phyloP scores from a whole-genome alignment of 108 stramenopile species.

The Cyclotella kingstonii region DNA sequence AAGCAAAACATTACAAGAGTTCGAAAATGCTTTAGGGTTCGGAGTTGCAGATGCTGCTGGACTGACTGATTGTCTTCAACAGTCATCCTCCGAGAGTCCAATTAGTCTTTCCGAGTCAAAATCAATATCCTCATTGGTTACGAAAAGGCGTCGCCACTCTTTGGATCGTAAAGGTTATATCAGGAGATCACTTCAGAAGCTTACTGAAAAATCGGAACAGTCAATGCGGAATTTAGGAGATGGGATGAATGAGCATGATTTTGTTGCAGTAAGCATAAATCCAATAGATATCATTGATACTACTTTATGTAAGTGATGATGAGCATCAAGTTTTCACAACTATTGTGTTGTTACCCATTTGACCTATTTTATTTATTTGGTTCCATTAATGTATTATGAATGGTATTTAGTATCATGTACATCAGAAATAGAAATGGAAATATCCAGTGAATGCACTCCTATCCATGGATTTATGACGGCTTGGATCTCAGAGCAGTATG shows the following conservation, averaged over 20 bases:
- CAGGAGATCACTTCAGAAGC: background rate
- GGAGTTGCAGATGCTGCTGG: constrained; percentile 15
- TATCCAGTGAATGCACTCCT: constrained; percentile 4
- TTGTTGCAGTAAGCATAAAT: constrained; percentile 13
- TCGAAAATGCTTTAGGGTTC: constrained; percentile 8
- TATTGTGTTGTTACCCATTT: background rate
- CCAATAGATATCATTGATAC: constrained; percentile 14
- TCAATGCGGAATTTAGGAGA: too few relatives aligned
- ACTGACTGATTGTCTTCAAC: constrained; percentile 10
- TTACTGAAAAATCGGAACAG: background rate
- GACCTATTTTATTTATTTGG: background rate
- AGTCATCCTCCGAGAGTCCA: background rate
- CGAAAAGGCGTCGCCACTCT: too few relatives aligned
- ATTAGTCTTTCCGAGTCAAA: too few relatives aligned
- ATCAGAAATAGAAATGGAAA: background rate
- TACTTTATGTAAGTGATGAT: constrained; percentile 6
- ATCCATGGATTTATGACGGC: constrained; percentile 16
- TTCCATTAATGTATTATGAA: background rate
- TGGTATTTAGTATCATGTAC: constrained; percentile 1
- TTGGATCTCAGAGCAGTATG: constrained; percentile 3
- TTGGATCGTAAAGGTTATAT: background rate
- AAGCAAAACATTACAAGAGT: background rate
- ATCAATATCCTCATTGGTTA: too few relatives aligned
- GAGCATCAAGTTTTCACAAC: background rate
- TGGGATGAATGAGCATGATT: background rate